These are phyloP conservation scores for Suillus luteus DNA, from an alignment of 768 basidiomycete genomes.

Conservation along the genomic window DNA sequence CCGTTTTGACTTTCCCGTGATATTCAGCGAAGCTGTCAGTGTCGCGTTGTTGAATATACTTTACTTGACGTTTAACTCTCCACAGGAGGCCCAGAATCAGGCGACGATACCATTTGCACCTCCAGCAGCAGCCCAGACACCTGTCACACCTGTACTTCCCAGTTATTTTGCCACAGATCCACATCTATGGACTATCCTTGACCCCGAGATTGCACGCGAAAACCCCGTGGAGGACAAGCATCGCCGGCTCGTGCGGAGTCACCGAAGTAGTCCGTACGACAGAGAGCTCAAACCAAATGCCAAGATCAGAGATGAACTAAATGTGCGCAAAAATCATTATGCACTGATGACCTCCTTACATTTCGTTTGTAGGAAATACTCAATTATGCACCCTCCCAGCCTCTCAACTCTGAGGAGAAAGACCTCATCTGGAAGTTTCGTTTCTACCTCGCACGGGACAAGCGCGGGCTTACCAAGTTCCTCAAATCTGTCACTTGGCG, in stretches of 20 bases:
- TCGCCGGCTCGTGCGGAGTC: conserved; percentile 89
- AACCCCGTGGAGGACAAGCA: conserved; percentile 99
- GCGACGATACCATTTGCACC: conserved; percentile 46
- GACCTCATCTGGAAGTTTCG: conserved; percentile 98
- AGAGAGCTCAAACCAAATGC: conserved; percentile 96
- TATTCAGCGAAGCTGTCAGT: conserved; percentile 87
- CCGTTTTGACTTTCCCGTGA: conserved; percentile 95
- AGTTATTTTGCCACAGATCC: conserved; percentile 61
- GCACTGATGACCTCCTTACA: background rate
- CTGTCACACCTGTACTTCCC: conserved; percentile 42
- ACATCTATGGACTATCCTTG: conserved; percentile 83
- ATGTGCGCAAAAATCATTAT: conserved; percentile 48
- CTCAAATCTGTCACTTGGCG: conserved; percentile 97
- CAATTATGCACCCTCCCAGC: conserved; percentile 86
- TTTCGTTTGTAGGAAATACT: conserved; percentile 69
- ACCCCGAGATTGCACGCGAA: conserved; percentile 88
- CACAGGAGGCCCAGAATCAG: conserved; percentile 42
- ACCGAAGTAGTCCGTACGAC: conserved; percentile 93
- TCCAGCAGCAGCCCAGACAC: conserved; percentile 44
- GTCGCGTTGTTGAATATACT: background rate
- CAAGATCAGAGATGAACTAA: conserved; percentile 90
- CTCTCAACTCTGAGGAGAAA: conserved; percentile 88
- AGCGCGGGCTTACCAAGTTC: conserved; percentile 95
- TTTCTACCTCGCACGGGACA: conserved; percentile 93
- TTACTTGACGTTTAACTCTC: background rate